Evolutionary conservation across 1,284 basidiomycete genomes (phyloP).

Genomic region (Sanguinoderma infundibulare): DNA sequence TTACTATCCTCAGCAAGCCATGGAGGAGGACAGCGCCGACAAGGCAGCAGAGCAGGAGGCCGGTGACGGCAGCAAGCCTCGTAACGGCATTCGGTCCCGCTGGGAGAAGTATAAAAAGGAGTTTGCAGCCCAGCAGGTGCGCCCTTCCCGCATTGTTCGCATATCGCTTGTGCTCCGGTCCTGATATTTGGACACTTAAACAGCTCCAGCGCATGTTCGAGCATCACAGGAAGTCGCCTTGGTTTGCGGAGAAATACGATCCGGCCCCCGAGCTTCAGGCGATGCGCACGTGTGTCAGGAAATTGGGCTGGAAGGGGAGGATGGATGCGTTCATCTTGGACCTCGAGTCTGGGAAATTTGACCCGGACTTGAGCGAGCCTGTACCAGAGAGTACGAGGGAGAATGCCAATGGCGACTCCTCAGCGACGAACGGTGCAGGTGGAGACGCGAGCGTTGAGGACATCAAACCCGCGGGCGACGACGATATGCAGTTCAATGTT

Average conservation of each 20-base stretch:
- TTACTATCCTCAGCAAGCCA: slow-evolving; percentile 75
- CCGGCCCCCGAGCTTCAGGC: slow-evolving; percentile 68
- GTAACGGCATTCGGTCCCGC: slow-evolving; percentile 76
- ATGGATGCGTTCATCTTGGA: slow-evolving; percentile 76
- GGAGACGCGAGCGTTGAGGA: slow-evolving; percentile 48
- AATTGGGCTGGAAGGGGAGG: slow-evolving; percentile 80
- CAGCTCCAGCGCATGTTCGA: slow-evolving; percentile 92
- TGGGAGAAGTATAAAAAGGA: slow-evolving; percentile 95
- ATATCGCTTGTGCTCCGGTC: background rate
- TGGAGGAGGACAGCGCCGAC: slow-evolving; percentile 79
- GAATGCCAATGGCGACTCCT: slow-evolving; percentile 34
- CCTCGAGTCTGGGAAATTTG: slow-evolving; percentile 83
- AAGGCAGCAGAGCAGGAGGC: slow-evolving; percentile 82
- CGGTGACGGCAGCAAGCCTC: slow-evolving; percentile 76
- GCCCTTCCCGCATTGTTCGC: slow-evolving; percentile 31
- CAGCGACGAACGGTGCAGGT: slow-evolving; percentile 35
- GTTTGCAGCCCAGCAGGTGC: slow-evolving; percentile 83
- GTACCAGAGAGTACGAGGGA: slow-evolving; percentile 56
- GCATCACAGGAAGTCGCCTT: slow-evolving; percentile 87
- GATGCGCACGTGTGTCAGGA: slow-evolving; percentile 77
- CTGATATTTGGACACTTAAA: background rate
- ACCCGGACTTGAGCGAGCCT: slow-evolving; percentile 69
- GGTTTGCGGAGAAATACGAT: slow-evolving; percentile 96
- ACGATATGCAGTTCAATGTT: slow-evolving; percentile 58
- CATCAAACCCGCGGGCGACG: slow-evolving; percentile 34